These are phyloP conservation scores for Blastobotrys persicus DNA, from an alignment of 1,139 yeast species.

Conservation along the genomic window DNA sequence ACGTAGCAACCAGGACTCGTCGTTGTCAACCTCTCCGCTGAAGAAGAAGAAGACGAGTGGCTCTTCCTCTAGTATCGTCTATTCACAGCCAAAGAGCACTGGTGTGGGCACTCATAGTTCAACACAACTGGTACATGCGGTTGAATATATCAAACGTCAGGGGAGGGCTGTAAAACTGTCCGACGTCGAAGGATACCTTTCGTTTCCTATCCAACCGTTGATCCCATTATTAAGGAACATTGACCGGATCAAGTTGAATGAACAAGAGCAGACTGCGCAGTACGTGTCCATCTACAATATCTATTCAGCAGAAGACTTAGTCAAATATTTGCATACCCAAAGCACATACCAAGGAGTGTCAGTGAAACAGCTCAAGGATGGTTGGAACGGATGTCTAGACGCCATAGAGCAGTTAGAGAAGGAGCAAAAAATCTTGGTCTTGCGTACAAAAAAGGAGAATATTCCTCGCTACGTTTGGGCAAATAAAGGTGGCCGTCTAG, in stretches of 20 bases:
- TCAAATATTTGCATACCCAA: conserved; percentile 72
- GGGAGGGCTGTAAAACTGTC: conserved; percentile 67
- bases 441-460: conserved; percentile 89
- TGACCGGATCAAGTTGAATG: conserved; percentile 55
- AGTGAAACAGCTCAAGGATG: conserved; percentile 89
- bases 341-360: conserved; percentile 85
- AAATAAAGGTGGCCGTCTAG: conserved; percentile 71
- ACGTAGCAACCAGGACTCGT: conserved; percentile 20
- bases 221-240: conserved; percentile 70
- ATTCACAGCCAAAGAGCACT: conserved; percentile 39
- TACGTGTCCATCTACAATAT: conserved; percentile 89
- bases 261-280: conserved; percentile 60
- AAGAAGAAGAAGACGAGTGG: conserved; percentile 25
- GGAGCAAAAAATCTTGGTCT: conserved; percentile 72
- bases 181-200: conserved; percentile 59
- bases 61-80: conserved; percentile 25
- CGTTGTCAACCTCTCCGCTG: conserved; percentile 20
- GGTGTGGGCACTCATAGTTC: conserved; percentile 63
- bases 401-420: conserved; percentile 76
- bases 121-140: conserved; percentile 81
- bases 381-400: conserved; percentile 90
- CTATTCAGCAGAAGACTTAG: conserved; percentile 71
- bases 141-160: conserved; percentile 73
- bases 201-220: conserved; percentile 43
- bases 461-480: conserved; percentile 92